Percentiles rank a stretch among this genome's conserved stretches.
Evolutionary conservation across 2,329 filamentous ascomycete genomes (phyloP).

Genomic region (Diaporthe australafricana): DNA sequence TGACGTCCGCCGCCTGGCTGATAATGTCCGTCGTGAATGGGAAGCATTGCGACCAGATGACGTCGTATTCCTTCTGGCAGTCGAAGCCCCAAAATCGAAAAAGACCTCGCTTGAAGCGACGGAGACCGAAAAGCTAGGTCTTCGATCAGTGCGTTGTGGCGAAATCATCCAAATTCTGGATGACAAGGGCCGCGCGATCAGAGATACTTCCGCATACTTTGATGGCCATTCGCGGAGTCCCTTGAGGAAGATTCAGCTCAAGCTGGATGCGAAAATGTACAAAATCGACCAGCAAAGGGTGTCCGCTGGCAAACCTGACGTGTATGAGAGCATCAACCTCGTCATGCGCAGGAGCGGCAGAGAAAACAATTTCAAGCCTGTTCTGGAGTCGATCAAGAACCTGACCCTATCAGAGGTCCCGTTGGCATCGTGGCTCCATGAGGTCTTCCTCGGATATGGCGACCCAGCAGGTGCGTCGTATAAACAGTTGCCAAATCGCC

Average conservation of each 20-base stretch:
- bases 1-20: conserved; percentile 83
- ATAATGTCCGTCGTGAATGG: conserved; percentile 86
- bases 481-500: conserved; percentile 81
- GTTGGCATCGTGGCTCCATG: conserved; percentile 91
- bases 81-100: conserved; percentile 71
- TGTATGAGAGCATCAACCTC: conserved; percentile 88
- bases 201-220: conserved; percentile 69
- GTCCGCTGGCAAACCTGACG: conserved; percentile 75
- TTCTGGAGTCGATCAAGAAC: conserved; percentile 90
- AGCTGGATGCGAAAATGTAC: conserved; percentile 83
- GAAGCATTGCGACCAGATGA: conserved; percentile 88
- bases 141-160: conserved; percentile 81
- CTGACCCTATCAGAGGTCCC: conserved; percentile 87
- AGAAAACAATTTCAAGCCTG: conserved; percentile 97
- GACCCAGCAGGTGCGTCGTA: conserved; percentile 91
- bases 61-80: conserved; percentile 85
- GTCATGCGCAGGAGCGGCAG: conserved; percentile 84
- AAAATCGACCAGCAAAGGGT: conserved; percentile 77
- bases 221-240: conserved; percentile 73
- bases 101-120: conserved; percentile 63
- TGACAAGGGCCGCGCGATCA: conserved; percentile 80
- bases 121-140: conserved; percentile 71
- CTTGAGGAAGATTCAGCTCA: conserved; percentile 79
- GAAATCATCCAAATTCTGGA: conserved; percentile 89
- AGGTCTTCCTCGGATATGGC: conserved; percentile 97